phyloP scores from a whole-genome alignment of 306 rosid genomes.

The Dicorynia guianensis region DNA sequence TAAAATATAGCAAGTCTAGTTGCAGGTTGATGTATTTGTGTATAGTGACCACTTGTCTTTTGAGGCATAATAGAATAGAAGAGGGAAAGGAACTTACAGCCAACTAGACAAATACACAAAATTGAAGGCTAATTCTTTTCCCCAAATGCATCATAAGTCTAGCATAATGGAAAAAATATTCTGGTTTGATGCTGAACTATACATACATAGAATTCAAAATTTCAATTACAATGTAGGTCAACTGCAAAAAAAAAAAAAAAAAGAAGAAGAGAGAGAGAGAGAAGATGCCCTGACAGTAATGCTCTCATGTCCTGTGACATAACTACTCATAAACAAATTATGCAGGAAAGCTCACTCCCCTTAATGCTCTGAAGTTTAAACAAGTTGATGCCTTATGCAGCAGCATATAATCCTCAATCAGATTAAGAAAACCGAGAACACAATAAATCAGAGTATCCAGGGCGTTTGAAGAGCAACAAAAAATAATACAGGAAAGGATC shows the following conservation, averaged over 20 bases:
- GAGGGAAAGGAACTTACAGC: neutral
- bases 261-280: neutral
- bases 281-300: neutral
- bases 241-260: no score
- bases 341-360: neutral
- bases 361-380: neutral
- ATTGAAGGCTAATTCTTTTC: neutral
- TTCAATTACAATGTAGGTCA: no score
- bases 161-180: neutral
- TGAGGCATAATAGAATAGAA: neutral
- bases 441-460: slow-evolving; percentile 8
- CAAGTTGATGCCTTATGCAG: slow-evolving; percentile 12
- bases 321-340: slow-evolving; percentile 10
- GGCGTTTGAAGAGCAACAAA: neutral
- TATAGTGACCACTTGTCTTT: neutral
- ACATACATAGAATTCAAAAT: no score
- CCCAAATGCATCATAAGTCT: neutral
- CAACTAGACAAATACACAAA: no score
- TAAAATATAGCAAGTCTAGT: neutral
- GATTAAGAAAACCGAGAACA: slow-evolving; percentile 15
- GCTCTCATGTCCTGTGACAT: neutral
- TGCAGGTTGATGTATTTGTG: neutral
- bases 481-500: neutral
- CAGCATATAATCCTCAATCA: neutral
- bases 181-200: no score